Conservation (phyloP, 768 basidiomycete genomes). For the Cystobasidium ongulense region DNA sequence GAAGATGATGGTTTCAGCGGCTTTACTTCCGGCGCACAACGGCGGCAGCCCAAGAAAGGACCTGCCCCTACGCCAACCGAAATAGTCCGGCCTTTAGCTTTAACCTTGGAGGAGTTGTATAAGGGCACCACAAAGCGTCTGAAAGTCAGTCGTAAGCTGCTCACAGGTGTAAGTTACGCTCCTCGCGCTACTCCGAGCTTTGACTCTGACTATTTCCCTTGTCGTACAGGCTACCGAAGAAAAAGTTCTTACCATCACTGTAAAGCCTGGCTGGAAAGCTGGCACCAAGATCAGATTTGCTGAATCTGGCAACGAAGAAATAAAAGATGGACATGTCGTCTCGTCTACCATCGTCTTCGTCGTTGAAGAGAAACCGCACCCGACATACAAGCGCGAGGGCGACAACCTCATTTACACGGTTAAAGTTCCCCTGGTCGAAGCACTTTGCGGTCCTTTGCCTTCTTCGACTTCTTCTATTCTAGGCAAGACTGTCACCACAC, state of each 20-base stretch:
- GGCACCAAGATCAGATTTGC: slow-evolving; percentile 91
- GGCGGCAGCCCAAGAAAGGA: not conserved
- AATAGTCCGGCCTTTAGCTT: slow-evolving; percentile 23
- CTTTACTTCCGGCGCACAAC: not conserved
- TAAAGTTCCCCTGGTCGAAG: slow-evolving; percentile 70
- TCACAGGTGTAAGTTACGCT: slow-evolving; percentile 51
- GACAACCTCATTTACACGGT: slow-evolving; percentile 64
- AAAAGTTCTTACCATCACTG: slow-evolving; percentile 40
- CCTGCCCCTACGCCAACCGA: slow-evolving; percentile 32
- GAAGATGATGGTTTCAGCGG: slow-evolving; percentile 32
- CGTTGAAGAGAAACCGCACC: slow-evolving; percentile 88
- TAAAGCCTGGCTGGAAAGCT: slow-evolving; percentile 82
- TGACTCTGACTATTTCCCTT: not conserved
- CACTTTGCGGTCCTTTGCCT: slow-evolving; percentile 55
- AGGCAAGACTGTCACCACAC: slow-evolving; percentile 56
- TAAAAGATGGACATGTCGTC: slow-evolving; percentile 50
- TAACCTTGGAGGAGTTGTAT: slow-evolving; percentile 51
- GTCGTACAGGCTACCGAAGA: slow-evolving; percentile 24
- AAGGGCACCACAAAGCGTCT: slow-evolving; percentile 76
- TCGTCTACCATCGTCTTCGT: slow-evolving; percentile 86
- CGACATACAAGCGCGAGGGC: slow-evolving; percentile 64
- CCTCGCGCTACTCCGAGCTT: not conserved
- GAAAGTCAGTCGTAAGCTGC: slow-evolving; percentile 66
- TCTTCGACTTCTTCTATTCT: slow-evolving; percentile 45
- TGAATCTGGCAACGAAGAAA: slow-evolving; percentile 70